Base-by-base conservation (phyloP, 2,329 filamentous ascomycete species). In the Aureobasidium sp. region DNA sequence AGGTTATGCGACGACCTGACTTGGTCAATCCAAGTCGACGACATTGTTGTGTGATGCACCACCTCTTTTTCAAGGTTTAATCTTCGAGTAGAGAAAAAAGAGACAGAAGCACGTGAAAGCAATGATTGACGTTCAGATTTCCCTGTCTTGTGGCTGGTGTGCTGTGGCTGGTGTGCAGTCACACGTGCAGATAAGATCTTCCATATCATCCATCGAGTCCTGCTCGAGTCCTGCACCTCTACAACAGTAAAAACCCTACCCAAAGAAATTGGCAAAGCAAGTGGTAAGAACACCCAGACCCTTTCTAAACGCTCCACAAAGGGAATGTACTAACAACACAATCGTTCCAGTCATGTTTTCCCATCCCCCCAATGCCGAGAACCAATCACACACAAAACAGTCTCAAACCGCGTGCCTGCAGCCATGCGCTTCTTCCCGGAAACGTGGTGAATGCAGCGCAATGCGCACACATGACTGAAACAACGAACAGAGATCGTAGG, bases 1-100 rank as follows among this genome's bases (percentile, higher is more conserved):
- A 78, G 73, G 68, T 76, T 73, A 69, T 80, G 79, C 44, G 77
- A 79, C 42, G 74, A 72, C 5, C 75, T 74, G 36, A 74, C 70
- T 53, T 76, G 72, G 63, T 76, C 72, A 65, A 79, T 70, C 78
- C 78, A 80, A 62, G 74, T 75, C 67, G 76, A 76, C 77, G 79
- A 76, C 77, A 79, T 79, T 48, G 14, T 60, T 60, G 25, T 25
- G 4, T 51, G n/a, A 20, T 27, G 31, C 29, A 31, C 5, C 29
- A 34, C 11, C 17, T 36, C 29, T 49, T 17, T n/a, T 9, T 8
- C 48, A 17, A 48, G 25, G 8, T 25, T 29, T 11, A 5, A 34
- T 27, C 34, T 31, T 12, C 1, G 20, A 45, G 36, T 34, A 48
- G 27, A 31, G 15, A 15, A 48, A 20, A 29, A 37, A 20, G 22